Percentiles rank a stretch among this genome's conserved stretches.
Evolutionary conservation across 2,329 filamentous ascomycete species (phyloP).

Genomic region (Sclerotinia subarctica): DNA sequence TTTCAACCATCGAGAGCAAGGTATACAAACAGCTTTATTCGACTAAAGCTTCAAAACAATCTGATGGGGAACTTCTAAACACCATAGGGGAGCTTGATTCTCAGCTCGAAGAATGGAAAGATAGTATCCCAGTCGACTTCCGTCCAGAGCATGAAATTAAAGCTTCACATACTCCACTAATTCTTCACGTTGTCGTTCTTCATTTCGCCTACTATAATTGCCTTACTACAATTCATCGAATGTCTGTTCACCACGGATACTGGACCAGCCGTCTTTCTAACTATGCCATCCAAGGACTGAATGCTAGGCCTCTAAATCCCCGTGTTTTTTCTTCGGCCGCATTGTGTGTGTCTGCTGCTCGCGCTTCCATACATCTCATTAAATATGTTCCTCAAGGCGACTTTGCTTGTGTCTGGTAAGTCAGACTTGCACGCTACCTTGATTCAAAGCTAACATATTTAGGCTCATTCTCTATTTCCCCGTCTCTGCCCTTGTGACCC

Average conservation of each 20-base stretch:
- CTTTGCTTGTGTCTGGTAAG: slow-evolving; percentile 90
- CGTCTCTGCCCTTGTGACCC: slow-evolving; percentile 86
- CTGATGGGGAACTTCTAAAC: slow-evolving; percentile 87
- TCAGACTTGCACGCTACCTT: slow-evolving; percentile 2
- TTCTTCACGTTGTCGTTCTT: slow-evolving; percentile 88
- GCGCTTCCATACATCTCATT: slow-evolving; percentile 88
- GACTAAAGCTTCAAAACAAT: slow-evolving; percentile 85
- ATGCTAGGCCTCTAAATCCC: slow-evolving; percentile 85
- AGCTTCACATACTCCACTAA: slow-evolving; percentile 86
- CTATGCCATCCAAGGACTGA: slow-evolving; percentile 91
- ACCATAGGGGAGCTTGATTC: slow-evolving; percentile 93
- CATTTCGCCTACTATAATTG: slow-evolving; percentile 99
- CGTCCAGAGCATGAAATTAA: slow-evolving; percentile 97
- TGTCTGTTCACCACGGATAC: slow-evolving; percentile 97
- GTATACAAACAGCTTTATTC: slow-evolving; percentile 94
- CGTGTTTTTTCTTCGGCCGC: slow-evolving; percentile 91
- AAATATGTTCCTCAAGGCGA: slow-evolving; percentile 97
- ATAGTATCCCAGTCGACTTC: slow-evolving; percentile 90
- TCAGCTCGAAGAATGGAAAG: slow-evolving; percentile 92
- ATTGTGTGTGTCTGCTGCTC: slow-evolving; percentile 85
- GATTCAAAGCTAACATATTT: slow-evolving; percentile 35
- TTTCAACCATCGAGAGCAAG: slow-evolving; percentile 86
- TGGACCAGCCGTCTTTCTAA: slow-evolving; percentile 96
- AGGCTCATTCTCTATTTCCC: slow-evolving; percentile 95
- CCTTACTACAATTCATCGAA: slow-evolving; percentile 93